phyloP scores from a whole-genome alignment of 192 early-diverging fungal genomes.

The Coemansia sp. region DNA sequence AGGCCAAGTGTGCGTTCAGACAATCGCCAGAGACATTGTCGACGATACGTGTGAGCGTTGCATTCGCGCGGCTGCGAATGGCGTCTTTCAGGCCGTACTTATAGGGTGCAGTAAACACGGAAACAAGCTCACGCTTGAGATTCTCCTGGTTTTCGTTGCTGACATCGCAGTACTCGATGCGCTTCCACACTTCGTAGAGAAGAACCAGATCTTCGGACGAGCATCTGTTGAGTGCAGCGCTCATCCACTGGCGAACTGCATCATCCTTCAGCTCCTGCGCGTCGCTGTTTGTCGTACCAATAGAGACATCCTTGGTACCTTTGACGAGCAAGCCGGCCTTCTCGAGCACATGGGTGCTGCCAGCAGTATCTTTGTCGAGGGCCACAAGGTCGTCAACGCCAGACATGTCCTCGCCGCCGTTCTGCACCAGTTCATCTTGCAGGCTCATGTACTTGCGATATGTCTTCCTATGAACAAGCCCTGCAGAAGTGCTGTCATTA shows the following conservation, averaged over 20 bases:
- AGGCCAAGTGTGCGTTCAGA: background rate
- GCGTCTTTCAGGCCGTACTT: constrained; percentile 49
- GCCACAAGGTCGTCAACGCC: constrained; percentile 29
- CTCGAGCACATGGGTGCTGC: background rate
- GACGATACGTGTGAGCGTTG: constrained; percentile 47
- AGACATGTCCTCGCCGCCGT: constrained; percentile 18
- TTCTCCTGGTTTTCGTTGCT: constrained; percentile 23
- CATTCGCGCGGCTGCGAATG: constrained; percentile 42
- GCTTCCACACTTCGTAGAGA: constrained; percentile 52
- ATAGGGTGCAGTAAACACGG: constrained; percentile 34
- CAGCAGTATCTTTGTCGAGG: background rate
- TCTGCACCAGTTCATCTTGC: constrained; percentile 40
- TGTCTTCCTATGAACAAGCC: background rate
- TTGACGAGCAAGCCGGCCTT: background rate
- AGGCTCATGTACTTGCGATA: constrained; percentile 33
- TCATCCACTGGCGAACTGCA: constrained; percentile 37
- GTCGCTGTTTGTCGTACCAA: constrained; percentile 19
- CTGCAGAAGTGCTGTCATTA: constrained; percentile 5
- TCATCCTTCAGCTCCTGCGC: constrained; percentile 16
- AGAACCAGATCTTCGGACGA: constrained; percentile 51
- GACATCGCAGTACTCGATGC: constrained; percentile 42
- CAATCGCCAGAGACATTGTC: constrained; percentile 50
- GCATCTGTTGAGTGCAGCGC: constrained; percentile 23
- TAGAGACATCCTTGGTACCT: constrained; percentile 8
- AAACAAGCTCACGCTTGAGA: constrained; percentile 44